Percentiles rank a stretch among this genome's conserved stretches.
Conservation (phyloP, 1,284 basidiomycete species). For the Irpex rosettiformis region DNA sequence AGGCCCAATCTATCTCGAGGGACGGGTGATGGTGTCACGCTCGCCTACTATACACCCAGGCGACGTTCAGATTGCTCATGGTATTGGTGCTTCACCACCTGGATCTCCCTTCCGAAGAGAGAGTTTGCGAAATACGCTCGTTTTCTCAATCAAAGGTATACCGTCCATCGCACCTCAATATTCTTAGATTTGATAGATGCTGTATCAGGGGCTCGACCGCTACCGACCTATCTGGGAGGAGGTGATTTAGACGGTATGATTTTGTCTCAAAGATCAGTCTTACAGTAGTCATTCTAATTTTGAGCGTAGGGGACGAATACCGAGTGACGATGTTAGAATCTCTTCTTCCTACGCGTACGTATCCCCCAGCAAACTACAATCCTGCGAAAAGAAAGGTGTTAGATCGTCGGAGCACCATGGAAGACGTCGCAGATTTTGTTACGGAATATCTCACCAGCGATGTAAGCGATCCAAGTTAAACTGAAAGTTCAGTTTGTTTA, state of each 20-base stretch:
- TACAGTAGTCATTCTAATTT: background rate
- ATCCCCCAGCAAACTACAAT: slow-evolving; percentile 48
- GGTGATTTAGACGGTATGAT: slow-evolving; percentile 60
- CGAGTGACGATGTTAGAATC: slow-evolving; percentile 39
- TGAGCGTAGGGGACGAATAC: slow-evolving; percentile 42
- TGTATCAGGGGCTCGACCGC: slow-evolving; percentile 46
- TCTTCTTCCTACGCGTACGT: slow-evolving; percentile 21
- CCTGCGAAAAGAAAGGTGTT: slow-evolving; percentile 46
- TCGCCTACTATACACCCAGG: slow-evolving; percentile 69
- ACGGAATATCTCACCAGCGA: slow-evolving; percentile 70
- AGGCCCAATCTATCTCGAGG: slow-evolving; percentile 46
- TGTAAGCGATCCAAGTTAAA: slow-evolving; percentile 40
- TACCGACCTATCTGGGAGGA: slow-evolving; percentile 61
- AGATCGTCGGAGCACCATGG: slow-evolving; percentile 54
- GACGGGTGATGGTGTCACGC: slow-evolving; percentile 54
- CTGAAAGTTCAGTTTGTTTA: background rate
- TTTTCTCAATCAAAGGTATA: slow-evolving; percentile 53
- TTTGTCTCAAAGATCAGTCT: background rate
- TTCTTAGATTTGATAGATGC: background rate
- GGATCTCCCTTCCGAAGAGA: slow-evolving; percentile 51
- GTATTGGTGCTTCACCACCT: slow-evolving; percentile 54
- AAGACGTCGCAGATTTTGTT: slow-evolving; percentile 71
- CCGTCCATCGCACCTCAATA: background rate
- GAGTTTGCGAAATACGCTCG: slow-evolving; percentile 51
- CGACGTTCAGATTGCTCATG: slow-evolving; percentile 57